A percentile compares a stretch with the other conserved stretches of the same genome.
phyloP scores from a whole-genome alignment of 1,284 basidiomycete genomes.

The Malassezia sp. region DNA sequence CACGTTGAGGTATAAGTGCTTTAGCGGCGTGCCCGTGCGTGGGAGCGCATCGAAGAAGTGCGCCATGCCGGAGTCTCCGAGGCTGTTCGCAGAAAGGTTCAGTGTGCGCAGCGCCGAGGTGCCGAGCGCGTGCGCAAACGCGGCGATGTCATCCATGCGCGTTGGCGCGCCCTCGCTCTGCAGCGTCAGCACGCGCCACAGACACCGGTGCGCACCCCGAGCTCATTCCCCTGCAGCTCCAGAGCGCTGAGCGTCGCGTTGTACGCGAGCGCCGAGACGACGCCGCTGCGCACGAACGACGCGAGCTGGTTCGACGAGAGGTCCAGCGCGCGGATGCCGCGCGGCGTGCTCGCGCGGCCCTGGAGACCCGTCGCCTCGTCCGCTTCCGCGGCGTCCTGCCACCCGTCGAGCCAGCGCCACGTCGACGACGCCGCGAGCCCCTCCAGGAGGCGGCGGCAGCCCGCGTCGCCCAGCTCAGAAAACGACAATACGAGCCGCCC shows the following conservation, averaged over 20 bases:
- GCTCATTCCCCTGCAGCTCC: slow-evolving; percentile 14
- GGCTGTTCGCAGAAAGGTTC: slow-evolving; percentile 10
- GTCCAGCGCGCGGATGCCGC: slow-evolving; percentile 5
- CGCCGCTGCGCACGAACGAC: slow-evolving; percentile 5
- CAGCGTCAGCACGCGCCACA: not conserved
- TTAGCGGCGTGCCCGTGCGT: slow-evolving; percentile 6
- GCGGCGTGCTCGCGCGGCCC: not conserved
- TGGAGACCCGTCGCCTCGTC: not conserved
- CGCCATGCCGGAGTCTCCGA: slow-evolving; percentile 7
- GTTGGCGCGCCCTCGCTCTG: not conserved
- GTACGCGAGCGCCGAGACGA: not conserved
- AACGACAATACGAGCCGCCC: slow-evolving; percentile 1
- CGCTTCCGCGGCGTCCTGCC: not conserved
- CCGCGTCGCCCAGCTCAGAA: slow-evolving; percentile 4
- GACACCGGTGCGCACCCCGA: not conserved
- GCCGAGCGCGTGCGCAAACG: slow-evolving; percentile 5
- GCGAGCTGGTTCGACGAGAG: slow-evolving; percentile 13
- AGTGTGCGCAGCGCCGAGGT: slow-evolving; percentile 4
- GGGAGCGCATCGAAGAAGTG: slow-evolving; percentile 10
- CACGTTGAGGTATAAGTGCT: slow-evolving; percentile 2
- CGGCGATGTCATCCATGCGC: slow-evolving; percentile 1
- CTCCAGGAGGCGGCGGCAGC: slow-evolving; percentile 2
- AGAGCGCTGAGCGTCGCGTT: slow-evolving; percentile 2
- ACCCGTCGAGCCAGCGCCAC: not conserved
- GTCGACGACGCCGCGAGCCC: not conserved